Conservation (phyloP, 139 green algal species). For the Chlorella ohadii region DNA sequence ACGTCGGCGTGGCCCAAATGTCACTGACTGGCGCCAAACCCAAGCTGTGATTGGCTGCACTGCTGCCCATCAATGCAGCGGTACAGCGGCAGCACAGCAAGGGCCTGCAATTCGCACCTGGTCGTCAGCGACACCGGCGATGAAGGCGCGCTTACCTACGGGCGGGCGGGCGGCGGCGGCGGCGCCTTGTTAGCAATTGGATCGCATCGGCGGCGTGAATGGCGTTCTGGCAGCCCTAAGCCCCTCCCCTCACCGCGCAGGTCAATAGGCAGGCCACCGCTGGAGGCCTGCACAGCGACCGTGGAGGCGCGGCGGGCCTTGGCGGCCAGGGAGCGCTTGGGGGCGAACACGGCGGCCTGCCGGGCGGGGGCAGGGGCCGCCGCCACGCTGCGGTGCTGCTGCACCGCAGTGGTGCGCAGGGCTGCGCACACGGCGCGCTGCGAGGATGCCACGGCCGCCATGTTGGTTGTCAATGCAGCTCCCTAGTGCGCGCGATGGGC, state of each 20-base stretch:
- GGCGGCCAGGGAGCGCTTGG: conserved; percentile 7
- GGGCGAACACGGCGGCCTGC: neutral
- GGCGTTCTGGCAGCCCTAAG: too few species aligned
- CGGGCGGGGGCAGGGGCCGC: neutral
- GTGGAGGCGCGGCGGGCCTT: neutral
- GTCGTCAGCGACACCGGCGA: conserved; percentile 98
- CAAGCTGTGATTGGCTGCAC: neutral
- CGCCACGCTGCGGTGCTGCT: neutral
- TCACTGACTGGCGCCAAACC: neutral
- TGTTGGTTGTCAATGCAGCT: neutral
- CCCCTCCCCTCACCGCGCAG: conserved; percentile 58
- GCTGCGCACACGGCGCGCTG: neutral
- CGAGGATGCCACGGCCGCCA: conserved; percentile 12
- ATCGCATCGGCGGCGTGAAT: neutral
- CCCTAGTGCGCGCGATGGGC: neutral
- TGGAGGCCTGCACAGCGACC: conserved; percentile 29
- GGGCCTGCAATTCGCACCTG: conserved; percentile 68
- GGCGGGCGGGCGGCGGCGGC: neutral
- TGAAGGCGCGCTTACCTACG: conserved; percentile 98
- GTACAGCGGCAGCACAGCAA: neutral
- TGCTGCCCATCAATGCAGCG: neutral
- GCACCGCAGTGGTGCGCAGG: conserved; percentile 4
- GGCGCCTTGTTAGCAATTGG: neutral
- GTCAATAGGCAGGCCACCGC: conserved; percentile 67
- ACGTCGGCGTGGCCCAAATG: too few species aligned